phyloP scores from a whole-genome alignment of 23 red algal genomes.

The Cyanidiococcus yangmingshanensis region DNA sequence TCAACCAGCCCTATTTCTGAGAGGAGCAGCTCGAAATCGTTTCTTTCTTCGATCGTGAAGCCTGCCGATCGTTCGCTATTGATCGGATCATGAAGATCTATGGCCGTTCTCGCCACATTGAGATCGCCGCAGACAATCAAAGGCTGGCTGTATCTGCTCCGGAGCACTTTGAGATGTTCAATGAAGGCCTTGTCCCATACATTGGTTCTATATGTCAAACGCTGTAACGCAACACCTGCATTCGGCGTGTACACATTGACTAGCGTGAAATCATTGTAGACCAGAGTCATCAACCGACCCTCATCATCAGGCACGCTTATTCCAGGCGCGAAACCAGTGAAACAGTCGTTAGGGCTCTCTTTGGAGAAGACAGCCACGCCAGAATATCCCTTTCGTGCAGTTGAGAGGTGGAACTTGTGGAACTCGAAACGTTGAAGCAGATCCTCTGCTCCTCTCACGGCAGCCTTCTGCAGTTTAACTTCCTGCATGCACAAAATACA shows the following conservation, averaged over 20 bases:
- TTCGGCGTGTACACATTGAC: slow-evolving; percentile 36
- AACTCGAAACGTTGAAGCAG: slow-evolving; percentile 12
- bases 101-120: slow-evolving; percentile 29
- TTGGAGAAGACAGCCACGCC: slow-evolving; percentile 39
- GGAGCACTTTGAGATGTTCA: slow-evolving; percentile 25
- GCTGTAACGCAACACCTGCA: slow-evolving; percentile 24
- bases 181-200: slow-evolving; percentile 40
- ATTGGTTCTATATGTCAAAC: not conserved
- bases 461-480: slow-evolving; percentile 25
- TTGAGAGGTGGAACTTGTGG: slow-evolving; percentile 30
- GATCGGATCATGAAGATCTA: slow-evolving; percentile 39
- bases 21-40: slow-evolving; percentile 31
- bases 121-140: slow-evolving; percentile 49
- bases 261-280: slow-evolving; percentile 27
- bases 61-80: slow-evolving; percentile 13
- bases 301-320: slow-evolving; percentile 25
- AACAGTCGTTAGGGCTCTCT: not conserved
- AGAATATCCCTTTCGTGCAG: slow-evolving; percentile 26
- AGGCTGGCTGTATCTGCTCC: slow-evolving; percentile 20
- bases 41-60: slow-evolving; percentile 27
- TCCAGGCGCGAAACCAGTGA: slow-evolving; percentile 23
- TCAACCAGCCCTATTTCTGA: slow-evolving; percentile 41
- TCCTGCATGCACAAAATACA: slow-evolving; percentile 47
- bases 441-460: slow-evolving; percentile 19
- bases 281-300: slow-evolving; percentile 31